phyloP scores from a whole-genome alignment of 805 yeast species.

The Cyberlindnera meyerae region DNA sequence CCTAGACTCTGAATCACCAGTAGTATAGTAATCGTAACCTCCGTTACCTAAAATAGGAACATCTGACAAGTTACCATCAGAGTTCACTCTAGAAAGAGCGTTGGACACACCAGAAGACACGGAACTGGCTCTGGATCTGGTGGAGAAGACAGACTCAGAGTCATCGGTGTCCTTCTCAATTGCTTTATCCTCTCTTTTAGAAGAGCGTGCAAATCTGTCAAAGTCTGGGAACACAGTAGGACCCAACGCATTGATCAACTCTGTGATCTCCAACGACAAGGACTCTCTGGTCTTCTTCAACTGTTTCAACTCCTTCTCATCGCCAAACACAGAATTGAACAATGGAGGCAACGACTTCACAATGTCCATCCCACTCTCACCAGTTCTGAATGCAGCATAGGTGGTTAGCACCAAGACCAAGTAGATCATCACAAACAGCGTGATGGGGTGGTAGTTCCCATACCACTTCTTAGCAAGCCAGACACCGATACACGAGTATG shows the following conservation, averaged over 20 bases:
- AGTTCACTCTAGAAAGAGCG: constrained; percentile 57
- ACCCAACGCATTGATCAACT: constrained; percentile 75
- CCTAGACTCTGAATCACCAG: constrained; percentile 1
- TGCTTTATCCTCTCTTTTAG: constrained; percentile 14
- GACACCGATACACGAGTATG: constrained; percentile 57
- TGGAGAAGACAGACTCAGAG: constrained; percentile 18
- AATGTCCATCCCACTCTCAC: constrained; percentile 87
- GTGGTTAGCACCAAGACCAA: constrained; percentile 67
- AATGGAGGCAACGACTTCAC: constrained; percentile 78
- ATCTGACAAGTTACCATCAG: constrained; percentile 57
- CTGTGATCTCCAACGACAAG: constrained; percentile 69
- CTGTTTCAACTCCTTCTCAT: constrained; percentile 39
- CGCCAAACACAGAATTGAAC: constrained; percentile 36
- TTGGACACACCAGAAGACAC: constrained; percentile 42
- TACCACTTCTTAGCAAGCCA: constrained; percentile 32
- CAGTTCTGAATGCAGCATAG: constrained; percentile 80
- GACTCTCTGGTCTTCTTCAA: constrained; percentile 56
- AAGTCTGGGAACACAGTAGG: constrained; percentile 88
- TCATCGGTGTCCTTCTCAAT: constrained; percentile 7
- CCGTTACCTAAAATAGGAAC: constrained; percentile 49
- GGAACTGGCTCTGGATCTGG: constrained; percentile 18
- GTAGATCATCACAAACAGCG: constrained; percentile 41
- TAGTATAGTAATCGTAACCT: constrained; percentile 13
- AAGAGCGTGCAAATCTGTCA: constrained; percentile 31
- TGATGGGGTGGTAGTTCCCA: constrained; percentile 21